Evolutionary conservation across 179 eudicot genomes (phyloP).

Genomic region (Heliamphora pulchella): DNA sequence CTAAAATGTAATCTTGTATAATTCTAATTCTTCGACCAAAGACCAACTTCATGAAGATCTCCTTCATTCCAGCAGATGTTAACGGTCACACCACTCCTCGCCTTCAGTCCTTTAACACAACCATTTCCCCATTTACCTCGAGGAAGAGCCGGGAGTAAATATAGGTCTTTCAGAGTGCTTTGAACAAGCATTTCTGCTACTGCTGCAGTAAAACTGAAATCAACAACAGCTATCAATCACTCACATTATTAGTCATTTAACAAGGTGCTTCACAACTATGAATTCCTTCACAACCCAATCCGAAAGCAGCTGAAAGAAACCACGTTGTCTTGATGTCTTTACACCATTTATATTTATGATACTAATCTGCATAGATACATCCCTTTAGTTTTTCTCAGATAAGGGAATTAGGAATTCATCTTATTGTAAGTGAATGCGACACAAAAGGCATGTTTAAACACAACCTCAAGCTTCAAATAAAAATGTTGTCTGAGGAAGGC

Average conservation of each 20-base stretch:
- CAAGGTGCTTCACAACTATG: too few relatives aligned
- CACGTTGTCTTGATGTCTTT: background rate
- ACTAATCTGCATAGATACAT: background rate
- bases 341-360: too few relatives aligned
- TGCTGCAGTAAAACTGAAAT: constrained; percentile 61
- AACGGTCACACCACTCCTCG: constrained; percentile 65
- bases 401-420: background rate
- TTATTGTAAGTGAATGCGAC: background rate
- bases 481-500: background rate
- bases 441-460: background rate
- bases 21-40: constrained; percentile 39
- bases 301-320: background rate
- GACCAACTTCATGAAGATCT: constrained; percentile 52
- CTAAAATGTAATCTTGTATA: constrained; percentile 47
- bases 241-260: background rate
- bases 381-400: background rate
- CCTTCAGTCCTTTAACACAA: constrained; percentile 75
- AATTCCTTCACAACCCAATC: background rate
- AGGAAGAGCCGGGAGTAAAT: constrained; percentile 88
- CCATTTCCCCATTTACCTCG: constrained; percentile 73
- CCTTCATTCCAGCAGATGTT: constrained; percentile 74
- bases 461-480: too few relatives aligned
- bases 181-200: constrained; percentile 86
- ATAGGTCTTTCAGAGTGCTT: constrained; percentile 66
- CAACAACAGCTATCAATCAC: background rate